A percentile compares a stretch with the other conserved stretches of the same genome.
Evolutionary conservation across 2,329 filamentous ascomycete genomes (phyloP).

Genomic region (Nigrospora osmanthi): DNA sequence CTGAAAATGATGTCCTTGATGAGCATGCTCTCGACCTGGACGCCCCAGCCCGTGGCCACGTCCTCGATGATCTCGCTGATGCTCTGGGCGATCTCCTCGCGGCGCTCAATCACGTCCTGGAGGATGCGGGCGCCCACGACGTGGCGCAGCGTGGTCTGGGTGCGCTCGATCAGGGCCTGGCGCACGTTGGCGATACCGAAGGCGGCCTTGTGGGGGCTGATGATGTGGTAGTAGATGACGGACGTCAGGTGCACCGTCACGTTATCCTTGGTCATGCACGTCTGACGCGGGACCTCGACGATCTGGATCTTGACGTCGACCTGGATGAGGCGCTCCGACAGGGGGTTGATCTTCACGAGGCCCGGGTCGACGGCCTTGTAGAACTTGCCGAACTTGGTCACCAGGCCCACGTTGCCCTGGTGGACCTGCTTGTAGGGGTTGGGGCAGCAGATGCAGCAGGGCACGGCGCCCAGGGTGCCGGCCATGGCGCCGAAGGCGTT

Average conservation of each 20-base stretch:
- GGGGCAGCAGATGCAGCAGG: conserved; percentile 85
- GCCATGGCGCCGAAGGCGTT: conserved; percentile 66
- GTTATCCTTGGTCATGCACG: conserved; percentile 99
- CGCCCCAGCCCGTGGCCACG: conserved; percentile 88
- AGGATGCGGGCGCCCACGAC: conserved; percentile 92
- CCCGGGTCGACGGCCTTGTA: conserved; percentile 94
- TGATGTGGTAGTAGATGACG: conserved; percentile 99
- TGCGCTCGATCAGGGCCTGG: conserved; percentile 94
- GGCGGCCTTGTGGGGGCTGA: conserved; percentile 88
- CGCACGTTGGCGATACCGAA: conserved; percentile 94
- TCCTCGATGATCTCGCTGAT: conserved; percentile 98
- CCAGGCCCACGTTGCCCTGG: conserved; percentile 90
- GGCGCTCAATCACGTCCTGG: conserved; percentile 96
- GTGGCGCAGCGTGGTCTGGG: conserved; percentile 93
- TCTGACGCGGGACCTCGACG: conserved; percentile 89
- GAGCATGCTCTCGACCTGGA: conserved; percentile 94
- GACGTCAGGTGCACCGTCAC: conserved; percentile 89
- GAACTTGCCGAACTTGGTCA: conserved; percentile 93
- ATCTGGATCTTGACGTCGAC: conserved; percentile 99
- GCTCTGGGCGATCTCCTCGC: conserved; percentile 90
- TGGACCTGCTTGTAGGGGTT: conserved; percentile 92
- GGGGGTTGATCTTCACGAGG: conserved; percentile 93
- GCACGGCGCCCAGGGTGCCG: conserved; percentile 76
- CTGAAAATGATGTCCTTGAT: conserved; percentile 99
- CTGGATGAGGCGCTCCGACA: conserved; percentile 81